Base-by-base conservation (phyloP, 176 grass and related monocot species). In the Aechmea fasciata region DNA sequence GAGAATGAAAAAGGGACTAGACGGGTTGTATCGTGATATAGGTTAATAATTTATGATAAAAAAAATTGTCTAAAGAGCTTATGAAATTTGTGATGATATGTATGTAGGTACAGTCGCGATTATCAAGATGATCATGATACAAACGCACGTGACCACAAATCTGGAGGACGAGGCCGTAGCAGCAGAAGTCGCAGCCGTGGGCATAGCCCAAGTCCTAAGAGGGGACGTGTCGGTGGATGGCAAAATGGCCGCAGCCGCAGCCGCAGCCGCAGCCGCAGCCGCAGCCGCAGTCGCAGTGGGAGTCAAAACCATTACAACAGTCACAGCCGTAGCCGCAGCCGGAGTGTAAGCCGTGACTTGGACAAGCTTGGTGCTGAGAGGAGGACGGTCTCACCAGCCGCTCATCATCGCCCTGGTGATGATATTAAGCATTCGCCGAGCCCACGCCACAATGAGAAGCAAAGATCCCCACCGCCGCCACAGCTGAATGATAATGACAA, bases 171-270 rank as follows among this genome's bases (percentile, higher is more conserved):
- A 85, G 72, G 79, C 54, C 76, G 74, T 29, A 82, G 81, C 62
- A 84, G 79, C 66, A 76, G 82, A 51, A 87, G 84, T 74, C 68
- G 76, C 28, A 91, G 88, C 77, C 83, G 73, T 63, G 84, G 83
- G 52, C 71, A 68, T 13, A 90, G 86, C 72, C 84, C 48, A 64
- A 95, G 85, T 64, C 83, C 83, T 74, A 90, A 84, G 79, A 76
- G 69, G 49, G 67, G 81, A 77, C 78, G 68, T 0, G 71, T 72
- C 15, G 79, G 80, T 86, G 85, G 80, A 2, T 25, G 76, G 82
- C 71, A 57, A 50, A 24, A 71, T 75, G 76, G 65, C 9, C 83
- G 66, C 50, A 77, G 80, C 65, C 81, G 77, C 51, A 92, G 85
- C 1, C 81, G 52, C 33, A 87, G 85, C 75, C 62, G 66, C 50